These are phyloP conservation scores for Pyrenochaeta sp. DNA, from an alignment of 2,329 filamentous ascomycete genomes.

Conservation along the genomic window DNA sequence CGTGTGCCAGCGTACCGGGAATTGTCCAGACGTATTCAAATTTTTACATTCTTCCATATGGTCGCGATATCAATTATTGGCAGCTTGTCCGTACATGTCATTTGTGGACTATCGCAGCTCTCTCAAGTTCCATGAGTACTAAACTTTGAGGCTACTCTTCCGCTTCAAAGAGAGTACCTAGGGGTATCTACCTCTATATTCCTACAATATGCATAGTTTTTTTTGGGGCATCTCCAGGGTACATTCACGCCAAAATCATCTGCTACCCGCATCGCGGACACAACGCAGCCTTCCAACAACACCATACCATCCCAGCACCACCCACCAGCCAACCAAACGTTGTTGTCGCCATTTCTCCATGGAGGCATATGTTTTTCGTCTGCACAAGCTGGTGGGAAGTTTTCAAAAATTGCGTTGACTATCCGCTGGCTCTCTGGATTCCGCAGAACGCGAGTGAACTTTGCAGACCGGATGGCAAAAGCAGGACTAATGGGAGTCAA, in stretches of 20 bases:
- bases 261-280: slow-evolving; percentile 66
- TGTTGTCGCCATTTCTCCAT: slow-evolving; percentile 64
- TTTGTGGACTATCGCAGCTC: no score
- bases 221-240: slow-evolving; percentile 27
- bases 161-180: no score
- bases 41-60: no score
- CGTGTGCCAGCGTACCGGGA: no score
- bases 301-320: slow-evolving; percentile 75
- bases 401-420: slow-evolving; percentile 58
- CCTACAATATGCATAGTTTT: no score
- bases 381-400: slow-evolving; percentile 1
- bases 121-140: no score
- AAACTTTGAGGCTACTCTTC: no score
- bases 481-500: slow-evolving; percentile 51
- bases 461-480: slow-evolving; percentile 55
- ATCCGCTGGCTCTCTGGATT: slow-evolving; percentile 58
- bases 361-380: slow-evolving; percentile 28
- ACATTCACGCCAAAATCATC: slow-evolving; percentile 60
- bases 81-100: no score
- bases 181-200: neutral
- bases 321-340: slow-evolving; percentile 65
- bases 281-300: slow-evolving; percentile 67
- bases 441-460: slow-evolving; percentile 63
- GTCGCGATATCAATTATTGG: no score
- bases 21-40: no score